Evolutionary conservation across 2,329 filamentous ascomycete species (phyloP), one percentile per base, ranked within the genome.

Genomic region (Colletotrichum tofieldiae): DNA sequence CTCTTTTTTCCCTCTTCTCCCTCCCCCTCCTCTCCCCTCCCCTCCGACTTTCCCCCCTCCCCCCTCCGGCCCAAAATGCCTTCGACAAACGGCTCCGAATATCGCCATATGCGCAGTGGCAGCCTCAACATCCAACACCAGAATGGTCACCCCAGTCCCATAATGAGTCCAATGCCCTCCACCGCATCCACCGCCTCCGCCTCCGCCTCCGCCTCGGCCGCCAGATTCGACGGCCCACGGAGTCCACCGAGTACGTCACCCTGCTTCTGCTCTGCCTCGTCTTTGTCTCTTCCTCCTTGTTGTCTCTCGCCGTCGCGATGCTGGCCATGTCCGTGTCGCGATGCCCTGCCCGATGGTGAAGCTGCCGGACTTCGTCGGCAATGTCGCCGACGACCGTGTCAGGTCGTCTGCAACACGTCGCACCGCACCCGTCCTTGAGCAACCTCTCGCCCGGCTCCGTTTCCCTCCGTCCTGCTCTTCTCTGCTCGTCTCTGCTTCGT

Each of bases 181-280:
- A 47, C 51, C 51, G 52, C 70, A 41, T 76, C 78, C 56, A 76
- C 68, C 23, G 64, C 68, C 14, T 37, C 63, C 37, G 63, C 43
- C 52, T 55, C 52, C 14, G 52, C 52, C 52, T 55, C 52, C 14
- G 52, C 52, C 52, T 55, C 52, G 18, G 52, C 52, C 32, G 51
- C 58, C 75, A 81, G 88, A 76, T 90, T 90, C 78, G 89, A 91
- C 70, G 89, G 88, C 74, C 88, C 90, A 58, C 83, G 90, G 77
- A 92, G 90, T 81, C 90, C 90, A 75, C 90, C 90, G 37, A 91
- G 89, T 90, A 85, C 80, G 87, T 87, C 58, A 43, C 54, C 74
- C n/a, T 67, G 62, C 47, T 58, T 37, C 39, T 47, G 11, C 20
- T 43, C 32, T 51, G 5, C 52, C 63, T 68, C 58, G 55, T 58